Evolutionary conservation across 441 rosid genomes (phyloP).

Genomic region (Omphalea diandra): DNA sequence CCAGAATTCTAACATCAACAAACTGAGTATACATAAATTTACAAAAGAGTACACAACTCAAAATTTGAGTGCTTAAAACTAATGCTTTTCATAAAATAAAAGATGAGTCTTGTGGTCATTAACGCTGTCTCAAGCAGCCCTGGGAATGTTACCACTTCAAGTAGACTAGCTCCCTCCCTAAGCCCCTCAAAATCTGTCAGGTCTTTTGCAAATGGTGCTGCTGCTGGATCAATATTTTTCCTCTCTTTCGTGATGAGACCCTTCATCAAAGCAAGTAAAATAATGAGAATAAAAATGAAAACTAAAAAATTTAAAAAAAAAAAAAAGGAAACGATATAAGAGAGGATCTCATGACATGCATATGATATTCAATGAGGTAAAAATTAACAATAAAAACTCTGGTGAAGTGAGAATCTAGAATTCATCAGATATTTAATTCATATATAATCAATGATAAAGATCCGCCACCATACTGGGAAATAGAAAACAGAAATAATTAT

Average conservation of each 20-base stretch:
- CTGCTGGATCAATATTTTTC: conserved; percentile 82
- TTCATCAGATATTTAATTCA: conserved; percentile 3
- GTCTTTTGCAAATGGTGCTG: conserved; percentile 78
- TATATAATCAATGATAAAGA: conserved; percentile 15
- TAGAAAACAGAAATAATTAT: not conserved
- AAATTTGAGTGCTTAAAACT: not conserved
- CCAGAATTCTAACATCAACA: conserved; percentile 5
- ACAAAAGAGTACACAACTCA: conserved; percentile 1
- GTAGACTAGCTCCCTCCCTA: conserved; percentile 77
- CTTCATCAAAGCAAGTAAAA: conserved; percentile 40
- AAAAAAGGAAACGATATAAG: not conserved
- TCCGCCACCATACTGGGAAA: not conserved
- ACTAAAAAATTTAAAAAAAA: not conserved
- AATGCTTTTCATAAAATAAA: conserved; percentile 8
- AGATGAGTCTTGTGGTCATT: conserved; percentile 15
- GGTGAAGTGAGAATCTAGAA: not conserved
- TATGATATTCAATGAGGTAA: not conserved
- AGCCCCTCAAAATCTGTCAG: conserved; percentile 59
- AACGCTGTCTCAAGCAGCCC: conserved; percentile 20
- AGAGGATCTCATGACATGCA: conserved; percentile 6
- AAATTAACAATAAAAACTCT: not conserved
- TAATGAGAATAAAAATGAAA: not conserved
- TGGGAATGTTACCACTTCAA: conserved; percentile 79
- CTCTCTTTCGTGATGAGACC: conserved; percentile 92
- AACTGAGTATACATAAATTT: not conserved